phyloP scores from a whole-genome alignment of 371 early-diverging fungal species.

The Aphelidium insulamus region DNA sequence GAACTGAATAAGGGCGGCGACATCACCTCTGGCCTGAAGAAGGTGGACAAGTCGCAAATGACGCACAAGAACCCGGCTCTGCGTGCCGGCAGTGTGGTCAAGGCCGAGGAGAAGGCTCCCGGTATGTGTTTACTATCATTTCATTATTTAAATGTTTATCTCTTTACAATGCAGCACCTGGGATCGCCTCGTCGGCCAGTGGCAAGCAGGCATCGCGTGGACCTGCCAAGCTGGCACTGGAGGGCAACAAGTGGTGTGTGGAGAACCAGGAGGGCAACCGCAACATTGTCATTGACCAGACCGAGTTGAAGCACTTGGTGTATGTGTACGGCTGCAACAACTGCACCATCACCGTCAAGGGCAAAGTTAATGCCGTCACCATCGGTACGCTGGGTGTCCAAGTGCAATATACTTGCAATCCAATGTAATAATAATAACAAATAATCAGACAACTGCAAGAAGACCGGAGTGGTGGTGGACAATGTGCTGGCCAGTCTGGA shows the following conservation, averaged over 20 bases:
- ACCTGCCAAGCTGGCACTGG: slow-evolving; percentile 54
- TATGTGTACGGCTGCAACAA: slow-evolving; percentile 79
- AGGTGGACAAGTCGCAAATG: slow-evolving; percentile 86
- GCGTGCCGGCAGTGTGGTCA: slow-evolving; percentile 34
- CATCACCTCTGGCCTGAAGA: slow-evolving; percentile 61
- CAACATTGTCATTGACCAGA: slow-evolving; percentile 47
- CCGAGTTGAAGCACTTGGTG: slow-evolving; percentile 65
- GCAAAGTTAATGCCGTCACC: slow-evolving; percentile 75
- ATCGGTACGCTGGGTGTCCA: slow-evolving; percentile 23
- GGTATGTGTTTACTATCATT: slow-evolving; percentile 3
- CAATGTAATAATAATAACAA: not conserved
- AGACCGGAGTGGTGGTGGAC: slow-evolving; percentile 65
- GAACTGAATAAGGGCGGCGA: slow-evolving; percentile 58
- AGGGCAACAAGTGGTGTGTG: slow-evolving; percentile 85
- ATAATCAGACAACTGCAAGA: slow-evolving; percentile 46
- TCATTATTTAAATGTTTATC: not conserved
- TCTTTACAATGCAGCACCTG: not conserved
- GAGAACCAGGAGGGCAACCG: slow-evolving; percentile 58
- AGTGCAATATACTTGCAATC: not conserved
- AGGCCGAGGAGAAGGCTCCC: slow-evolving; percentile 6
- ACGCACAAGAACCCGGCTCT: slow-evolving; percentile 88
- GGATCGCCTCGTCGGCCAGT: not conserved
- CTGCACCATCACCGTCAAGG: slow-evolving; percentile 66
- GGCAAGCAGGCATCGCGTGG: slow-evolving; percentile 1
- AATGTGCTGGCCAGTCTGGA: slow-evolving; percentile 68